These are phyloP conservation scores for Rutidosis leptorrhynchoides DNA, from an alignment of 129 eudicot genomes.

Conservation along the genomic window DNA sequence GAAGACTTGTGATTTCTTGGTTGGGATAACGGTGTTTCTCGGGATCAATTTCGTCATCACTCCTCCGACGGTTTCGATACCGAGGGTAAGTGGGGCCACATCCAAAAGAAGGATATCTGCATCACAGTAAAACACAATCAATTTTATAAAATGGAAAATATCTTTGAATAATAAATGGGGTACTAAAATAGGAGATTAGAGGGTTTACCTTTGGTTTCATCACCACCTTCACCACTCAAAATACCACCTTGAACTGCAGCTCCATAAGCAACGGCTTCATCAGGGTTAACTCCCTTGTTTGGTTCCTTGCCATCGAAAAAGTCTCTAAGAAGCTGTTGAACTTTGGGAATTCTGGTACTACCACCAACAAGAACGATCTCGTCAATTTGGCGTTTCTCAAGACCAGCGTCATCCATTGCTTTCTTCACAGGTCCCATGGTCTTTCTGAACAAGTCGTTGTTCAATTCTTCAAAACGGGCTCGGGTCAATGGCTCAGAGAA, in stretches of 20 bases:
- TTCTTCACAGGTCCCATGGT: constrained; percentile 80
- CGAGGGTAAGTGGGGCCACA: constrained; percentile 67
- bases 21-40: constrained; percentile 67
- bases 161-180: not conserved
- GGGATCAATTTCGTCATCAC: constrained; percentile 84
- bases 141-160: not conserved
- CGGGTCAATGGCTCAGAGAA: constrained; percentile 81
- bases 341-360: constrained; percentile 72
- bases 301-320: constrained; percentile 68
- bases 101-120: constrained; percentile 69
- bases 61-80: constrained; percentile 71
- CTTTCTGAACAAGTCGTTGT: constrained; percentile 66
- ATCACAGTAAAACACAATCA: not conserved
- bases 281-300: constrained; percentile 72
- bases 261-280: constrained; percentile 72
- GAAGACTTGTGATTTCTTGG: constrained; percentile 77
- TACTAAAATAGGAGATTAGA: not conserved
- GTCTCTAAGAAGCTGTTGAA: constrained; percentile 67
- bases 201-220: constrained; percentile 66
- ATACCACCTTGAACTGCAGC: constrained; percentile 81
- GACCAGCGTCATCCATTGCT: constrained; percentile 67
- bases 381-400: constrained; percentile 57
- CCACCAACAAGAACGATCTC: constrained; percentile 84
- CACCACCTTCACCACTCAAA: constrained; percentile 74
- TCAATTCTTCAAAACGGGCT: constrained; percentile 69